Conservation (phyloP, 345 rosid species). For the Bruguiera parviflora region DNA sequence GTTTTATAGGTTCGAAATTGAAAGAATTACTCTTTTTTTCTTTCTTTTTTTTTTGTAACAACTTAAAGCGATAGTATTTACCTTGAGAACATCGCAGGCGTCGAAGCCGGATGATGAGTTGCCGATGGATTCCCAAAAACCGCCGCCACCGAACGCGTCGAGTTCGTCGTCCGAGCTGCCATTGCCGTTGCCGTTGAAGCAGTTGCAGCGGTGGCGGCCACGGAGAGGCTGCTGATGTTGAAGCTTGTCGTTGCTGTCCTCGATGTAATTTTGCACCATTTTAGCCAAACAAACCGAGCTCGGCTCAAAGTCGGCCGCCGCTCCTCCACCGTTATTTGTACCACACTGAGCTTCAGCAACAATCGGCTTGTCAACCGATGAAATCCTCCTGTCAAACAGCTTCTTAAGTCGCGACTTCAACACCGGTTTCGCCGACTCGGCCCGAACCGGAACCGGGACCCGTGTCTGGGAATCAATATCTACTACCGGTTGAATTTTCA, state of each 20-base stretch:
- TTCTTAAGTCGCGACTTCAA: constrained; percentile 21
- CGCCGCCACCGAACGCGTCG: constrained; percentile 42
- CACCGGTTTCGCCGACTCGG: constrained; percentile 13
- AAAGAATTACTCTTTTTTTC: too few relatives aligned
- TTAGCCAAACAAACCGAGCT: constrained; percentile 79
- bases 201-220: constrained; percentile 84
- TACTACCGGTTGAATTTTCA: constrained; percentile 33
- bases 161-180: constrained; percentile 84
- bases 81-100: constrained; percentile 66
- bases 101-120: constrained; percentile 49
- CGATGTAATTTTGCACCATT: constrained; percentile 90
- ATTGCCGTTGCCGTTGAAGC: constrained; percentile 77
- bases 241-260: constrained; percentile 78
- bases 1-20: too few relatives aligned
- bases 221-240: constrained; percentile 41
- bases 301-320: constrained; percentile 70
- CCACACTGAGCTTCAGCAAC: constrained; percentile 14
- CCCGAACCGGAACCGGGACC: background rate
- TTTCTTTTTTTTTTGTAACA: too few relatives aligned
- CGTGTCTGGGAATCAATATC: constrained; percentile 11
- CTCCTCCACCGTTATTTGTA: constrained; percentile 10
- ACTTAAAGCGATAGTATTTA: constrained; percentile 16
- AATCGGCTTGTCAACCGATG: constrained; percentile 10
- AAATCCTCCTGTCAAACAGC: constrained; percentile 26
- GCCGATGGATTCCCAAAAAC: constrained; percentile 38